phyloP scores from a whole-genome alignment of 2,329 filamentous ascomycete genomes.

The Chrysoporthe austroafricana region DNA sequence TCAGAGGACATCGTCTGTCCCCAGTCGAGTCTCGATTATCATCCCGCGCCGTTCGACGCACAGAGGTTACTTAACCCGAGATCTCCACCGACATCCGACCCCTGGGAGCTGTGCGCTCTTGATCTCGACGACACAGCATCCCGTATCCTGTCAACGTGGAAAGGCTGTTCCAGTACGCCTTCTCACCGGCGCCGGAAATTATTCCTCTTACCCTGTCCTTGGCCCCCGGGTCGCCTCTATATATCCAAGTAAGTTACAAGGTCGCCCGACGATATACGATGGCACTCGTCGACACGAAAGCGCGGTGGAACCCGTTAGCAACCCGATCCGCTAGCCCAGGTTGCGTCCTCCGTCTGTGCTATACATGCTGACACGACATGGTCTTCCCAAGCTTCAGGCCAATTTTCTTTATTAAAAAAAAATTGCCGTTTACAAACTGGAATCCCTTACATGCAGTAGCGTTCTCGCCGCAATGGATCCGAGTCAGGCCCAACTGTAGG shows the following conservation, averaged over 20 bases:
- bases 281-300: conserved; percentile 40
- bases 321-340: conserved; percentile 32
- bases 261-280: conserved; percentile 40
- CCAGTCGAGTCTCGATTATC: conserved; percentile 42
- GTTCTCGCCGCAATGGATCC: conserved; percentile 52
- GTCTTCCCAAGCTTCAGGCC: conserved; percentile 41
- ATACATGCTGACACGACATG: conserved; percentile 46
- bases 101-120: conserved; percentile 43
- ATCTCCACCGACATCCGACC: conserved; percentile 27
- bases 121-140: conserved; percentile 34
- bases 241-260: conserved; percentile 47
- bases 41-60: conserved; percentile 39
- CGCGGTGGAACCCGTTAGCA: conserved; percentile 36
- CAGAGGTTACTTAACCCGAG: conserved; percentile 31
- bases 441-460: conserved; percentile 36
- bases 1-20: conserved; percentile 15
- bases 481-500: conserved; percentile 58
- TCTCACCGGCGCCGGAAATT: conserved; percentile 37
- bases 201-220: conserved; percentile 34
- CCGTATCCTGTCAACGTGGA: conserved; percentile 26
- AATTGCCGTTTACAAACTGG: conserved; percentile 39
- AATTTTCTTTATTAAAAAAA: conserved; percentile 34
- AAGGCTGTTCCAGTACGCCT: conserved; percentile 29
- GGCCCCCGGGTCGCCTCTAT: conserved; percentile 41
- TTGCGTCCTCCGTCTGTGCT: conserved; percentile 35